phyloP scores from a whole-genome alignment of 2,329 filamentous ascomycete species.

The Tolypocladium cylindrosporum region DNA sequence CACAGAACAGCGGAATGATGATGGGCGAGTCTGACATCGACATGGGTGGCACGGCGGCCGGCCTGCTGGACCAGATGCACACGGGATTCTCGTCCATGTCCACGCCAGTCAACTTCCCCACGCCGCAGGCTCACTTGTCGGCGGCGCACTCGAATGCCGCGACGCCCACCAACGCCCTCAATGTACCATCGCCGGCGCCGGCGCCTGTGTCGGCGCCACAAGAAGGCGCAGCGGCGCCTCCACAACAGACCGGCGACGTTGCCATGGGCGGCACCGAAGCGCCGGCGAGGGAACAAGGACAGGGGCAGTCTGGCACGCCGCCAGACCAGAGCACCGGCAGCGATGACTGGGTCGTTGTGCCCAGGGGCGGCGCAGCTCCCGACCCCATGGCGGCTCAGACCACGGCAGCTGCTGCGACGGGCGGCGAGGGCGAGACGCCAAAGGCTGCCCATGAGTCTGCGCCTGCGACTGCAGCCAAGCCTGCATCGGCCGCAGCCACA shows the following conservation, averaged over 20 bases:
- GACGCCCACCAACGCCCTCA: slow-evolving; percentile 41
- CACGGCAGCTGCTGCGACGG: not conserved
- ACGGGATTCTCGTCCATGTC: slow-evolving; percentile 48
- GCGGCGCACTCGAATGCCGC: slow-evolving; percentile 44
- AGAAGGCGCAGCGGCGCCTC: slow-evolving; percentile 9
- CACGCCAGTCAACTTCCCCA: slow-evolving; percentile 50
- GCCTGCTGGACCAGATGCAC: slow-evolving; percentile 60
- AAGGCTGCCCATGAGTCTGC: slow-evolving; percentile 6
- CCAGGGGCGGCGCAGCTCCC: slow-evolving; percentile 45
- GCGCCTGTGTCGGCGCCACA: slow-evolving; percentile 11
- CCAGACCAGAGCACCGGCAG: slow-evolving; percentile 40
- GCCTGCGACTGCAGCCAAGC: slow-evolving; percentile 27
- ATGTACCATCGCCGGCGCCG: slow-evolving; percentile 33
- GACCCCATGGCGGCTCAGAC: slow-evolving; percentile 14
- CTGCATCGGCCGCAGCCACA: slow-evolving; percentile 34
- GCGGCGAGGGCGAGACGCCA: slow-evolving; percentile 5
- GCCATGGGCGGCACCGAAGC: slow-evolving; percentile 44
- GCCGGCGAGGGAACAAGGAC: slow-evolving; percentile 17
- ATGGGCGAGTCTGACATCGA: slow-evolving; percentile 52
- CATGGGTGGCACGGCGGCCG: slow-evolving; percentile 54
- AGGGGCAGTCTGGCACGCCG: slow-evolving; percentile 24
- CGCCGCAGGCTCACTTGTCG: slow-evolving; percentile 50
- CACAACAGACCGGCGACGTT: slow-evolving; percentile 21
- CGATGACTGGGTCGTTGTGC: slow-evolving; percentile 68
- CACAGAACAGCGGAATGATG: slow-evolving; percentile 44